Percentiles rank a stretch among this genome's conserved stretches.
Evolutionary conservation across 768 basidiomycete genomes (phyloP).

Genomic region (Lactifluus pinguis): DNA sequence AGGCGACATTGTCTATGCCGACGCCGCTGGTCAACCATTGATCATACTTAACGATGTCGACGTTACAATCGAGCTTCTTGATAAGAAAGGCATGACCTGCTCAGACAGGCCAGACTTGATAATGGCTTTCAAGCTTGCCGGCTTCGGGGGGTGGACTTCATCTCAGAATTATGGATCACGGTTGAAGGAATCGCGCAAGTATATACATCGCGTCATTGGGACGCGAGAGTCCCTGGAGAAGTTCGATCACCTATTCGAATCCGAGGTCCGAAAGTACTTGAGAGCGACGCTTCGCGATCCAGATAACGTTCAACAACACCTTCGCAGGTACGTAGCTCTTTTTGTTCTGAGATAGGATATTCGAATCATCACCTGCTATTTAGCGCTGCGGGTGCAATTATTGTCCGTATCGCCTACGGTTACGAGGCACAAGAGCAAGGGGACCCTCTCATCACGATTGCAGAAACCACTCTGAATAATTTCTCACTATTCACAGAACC

Average conservation of each 20-base stretch:
- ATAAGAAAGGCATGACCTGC: background rate
- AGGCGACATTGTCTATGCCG: slow-evolving; percentile 1
- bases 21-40: background rate
- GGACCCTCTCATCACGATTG: background rate
- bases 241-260: background rate
- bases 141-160: background rate
- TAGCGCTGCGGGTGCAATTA: slow-evolving; percentile 15
- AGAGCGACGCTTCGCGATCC: background rate
- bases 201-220: background rate
- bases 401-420: slow-evolving; percentile 22
- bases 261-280: background rate
- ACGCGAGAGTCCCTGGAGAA: background rate
- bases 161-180: background rate
- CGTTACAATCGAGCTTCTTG: background rate
- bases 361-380: background rate
- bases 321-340: background rate
- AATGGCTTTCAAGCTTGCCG: slow-evolving; percentile 1
- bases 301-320: background rate
- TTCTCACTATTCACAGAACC: background rate
- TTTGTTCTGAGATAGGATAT: background rate
- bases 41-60: background rate
- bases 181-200: background rate
- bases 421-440: slow-evolving; percentile 7
- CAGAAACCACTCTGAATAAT: background rate
- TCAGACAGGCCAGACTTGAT: background rate